These are phyloP conservation scores for Pestalotiopsis sp. DNA, from an alignment of 2,329 filamentous ascomycete genomes.

Conservation along the genomic window DNA sequence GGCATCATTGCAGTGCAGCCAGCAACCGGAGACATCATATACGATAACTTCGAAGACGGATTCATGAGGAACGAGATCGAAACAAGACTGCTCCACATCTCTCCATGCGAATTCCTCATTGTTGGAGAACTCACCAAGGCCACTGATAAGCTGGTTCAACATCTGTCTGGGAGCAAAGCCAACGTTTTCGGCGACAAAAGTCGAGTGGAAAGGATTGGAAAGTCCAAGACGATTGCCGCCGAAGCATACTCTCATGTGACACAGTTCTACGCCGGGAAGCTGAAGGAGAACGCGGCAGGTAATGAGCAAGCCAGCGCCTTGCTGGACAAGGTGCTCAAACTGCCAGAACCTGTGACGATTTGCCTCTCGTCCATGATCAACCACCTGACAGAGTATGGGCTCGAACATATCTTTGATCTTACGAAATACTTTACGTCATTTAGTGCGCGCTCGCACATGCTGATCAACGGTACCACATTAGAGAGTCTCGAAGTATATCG, in stretches of 20 bases:
- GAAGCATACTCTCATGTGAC: slow-evolving; percentile 88
- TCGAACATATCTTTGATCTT: slow-evolving; percentile 93
- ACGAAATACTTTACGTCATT: slow-evolving; percentile 98
- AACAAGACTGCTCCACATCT: slow-evolving; percentile 91
- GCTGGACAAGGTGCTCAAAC: slow-evolving; percentile 81
- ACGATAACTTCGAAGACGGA: slow-evolving; percentile 93
- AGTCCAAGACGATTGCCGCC: slow-evolving; percentile 78
- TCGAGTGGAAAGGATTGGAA: slow-evolving; percentile 77
- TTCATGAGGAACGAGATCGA: slow-evolving; percentile 98
- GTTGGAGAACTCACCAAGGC: slow-evolving; percentile 88
- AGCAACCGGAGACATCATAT: slow-evolving; percentile 92
- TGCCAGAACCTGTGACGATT: slow-evolving; percentile 84
- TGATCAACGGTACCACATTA: slow-evolving; percentile 91
- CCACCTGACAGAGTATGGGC: slow-evolving; percentile 86
- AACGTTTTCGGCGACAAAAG: slow-evolving; percentile 93
- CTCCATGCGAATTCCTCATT: slow-evolving; percentile 91
- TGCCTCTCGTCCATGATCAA: slow-evolving; percentile 97
- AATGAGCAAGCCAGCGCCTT: slow-evolving; percentile 64
- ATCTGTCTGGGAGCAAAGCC: slow-evolving; percentile 84
- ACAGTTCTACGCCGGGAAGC: slow-evolving; percentile 86
- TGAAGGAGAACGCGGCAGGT: slow-evolving; percentile 61
- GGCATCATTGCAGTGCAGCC: slow-evolving; percentile 94
- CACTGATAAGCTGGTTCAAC: slow-evolving; percentile 88
- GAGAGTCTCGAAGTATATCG: slow-evolving; percentile 95
- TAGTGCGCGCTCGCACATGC: slow-evolving; percentile 91